phyloP scores from a whole-genome alignment of 257 asterid genomes.

The Handroanthus guayacan region DNA sequence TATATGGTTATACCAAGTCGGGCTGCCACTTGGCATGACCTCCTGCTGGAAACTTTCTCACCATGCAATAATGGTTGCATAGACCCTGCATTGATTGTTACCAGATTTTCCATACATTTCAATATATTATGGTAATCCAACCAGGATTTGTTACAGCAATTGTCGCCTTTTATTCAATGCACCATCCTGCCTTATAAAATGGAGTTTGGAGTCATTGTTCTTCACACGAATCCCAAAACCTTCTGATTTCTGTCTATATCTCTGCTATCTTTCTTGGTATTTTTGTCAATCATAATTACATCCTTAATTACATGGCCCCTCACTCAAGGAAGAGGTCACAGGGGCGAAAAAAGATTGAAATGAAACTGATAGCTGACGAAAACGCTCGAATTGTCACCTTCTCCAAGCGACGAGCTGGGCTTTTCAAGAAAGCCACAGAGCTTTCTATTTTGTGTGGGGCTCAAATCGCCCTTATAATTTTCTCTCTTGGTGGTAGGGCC shows the following conservation, averaged over 20 bases:
- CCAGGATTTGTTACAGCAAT: conserved; percentile 33
- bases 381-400: conserved; percentile 51
- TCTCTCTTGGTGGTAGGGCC: conserved; percentile 51
- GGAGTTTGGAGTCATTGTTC: conserved; percentile 12
- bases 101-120: conserved; percentile 38
- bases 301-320: conserved; percentile 43
- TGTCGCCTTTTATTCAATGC: conserved; percentile 33
- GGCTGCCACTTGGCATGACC: conserved; percentile 37
- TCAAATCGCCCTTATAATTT: conserved; percentile 47
- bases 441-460: conserved; percentile 50
- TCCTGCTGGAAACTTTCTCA: conserved; percentile 3
- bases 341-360: conserved; percentile 49
- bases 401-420: conserved; percentile 52
- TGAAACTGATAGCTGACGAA: conserved; percentile 47
- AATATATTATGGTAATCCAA: conserved; percentile 44
- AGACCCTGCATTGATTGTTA: conserved; percentile 39
- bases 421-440: conserved; percentile 60
- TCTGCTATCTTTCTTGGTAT: background rate
- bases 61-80: conserved; percentile 11
- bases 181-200: conserved; percentile 36
- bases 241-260: background rate
- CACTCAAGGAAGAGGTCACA: conserved; percentile 38
- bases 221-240: conserved; percentile 11
- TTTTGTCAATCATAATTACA: conserved; percentile 1
- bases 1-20: conserved; percentile 9